Evolutionary conservation across 2,329 filamentous ascomycete species (phyloP).

Genomic region (Phialocephala subalpina): DNA sequence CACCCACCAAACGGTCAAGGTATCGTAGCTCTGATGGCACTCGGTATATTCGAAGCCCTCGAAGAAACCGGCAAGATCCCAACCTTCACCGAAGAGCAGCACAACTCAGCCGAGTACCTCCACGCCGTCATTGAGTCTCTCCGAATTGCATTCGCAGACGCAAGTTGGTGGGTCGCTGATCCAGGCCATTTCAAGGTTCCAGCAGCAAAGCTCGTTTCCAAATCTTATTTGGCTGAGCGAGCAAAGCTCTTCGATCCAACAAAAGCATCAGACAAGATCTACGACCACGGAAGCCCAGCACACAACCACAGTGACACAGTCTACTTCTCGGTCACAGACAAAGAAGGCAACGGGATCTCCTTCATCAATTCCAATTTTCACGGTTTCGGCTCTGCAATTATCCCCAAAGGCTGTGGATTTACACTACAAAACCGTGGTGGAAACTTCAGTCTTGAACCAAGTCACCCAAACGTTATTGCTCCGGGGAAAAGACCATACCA

Average conservation of each 20-base stretch:
- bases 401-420: slow-evolving; percentile 88
- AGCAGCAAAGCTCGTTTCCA: slow-evolving; percentile 71
- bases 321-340: slow-evolving; percentile 88
- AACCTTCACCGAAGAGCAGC: slow-evolving; percentile 72
- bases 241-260: slow-evolving; percentile 64
- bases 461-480: slow-evolving; percentile 82
- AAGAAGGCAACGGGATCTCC: slow-evolving; percentile 85
- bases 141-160: slow-evolving; percentile 90
- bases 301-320: slow-evolving; percentile 91
- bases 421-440: slow-evolving; percentile 92
- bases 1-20: slow-evolving; percentile 97
- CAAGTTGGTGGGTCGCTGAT: slow-evolving; percentile 88
- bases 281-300: slow-evolving; percentile 82
- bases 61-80: slow-evolving; percentile 80
- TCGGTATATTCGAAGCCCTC: slow-evolving; percentile 89
- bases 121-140: slow-evolving; percentile 90
- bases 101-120: slow-evolving; percentile 83
- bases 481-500: slow-evolving; percentile 93
- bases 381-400: slow-evolving; percentile 86
- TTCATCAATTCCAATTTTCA: slow-evolving; percentile 98
- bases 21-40: slow-evolving; percentile 91
- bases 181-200: slow-evolving; percentile 78
- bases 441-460: slow-evolving; percentile 77
- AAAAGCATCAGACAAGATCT: slow-evolving; percentile 64
- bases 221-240: slow-evolving; percentile 77